These are phyloP conservation scores for Candida lessepsii DNA, from an alignment of 805 yeast genomes.

Conservation along the genomic window DNA sequence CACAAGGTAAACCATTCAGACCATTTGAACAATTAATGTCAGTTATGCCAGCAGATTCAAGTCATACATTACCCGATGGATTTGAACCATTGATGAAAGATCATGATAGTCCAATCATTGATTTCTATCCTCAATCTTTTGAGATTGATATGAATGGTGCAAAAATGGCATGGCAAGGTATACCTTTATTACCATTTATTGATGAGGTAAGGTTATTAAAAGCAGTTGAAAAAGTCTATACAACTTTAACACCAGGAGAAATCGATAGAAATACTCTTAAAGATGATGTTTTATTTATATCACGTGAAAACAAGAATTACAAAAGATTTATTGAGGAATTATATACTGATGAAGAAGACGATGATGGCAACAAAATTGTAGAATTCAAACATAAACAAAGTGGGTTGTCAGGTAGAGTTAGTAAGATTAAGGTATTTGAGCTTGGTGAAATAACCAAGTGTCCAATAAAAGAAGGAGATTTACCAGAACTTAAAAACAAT, in stretches of 20 bases:
- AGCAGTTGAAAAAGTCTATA: constrained; percentile 66
- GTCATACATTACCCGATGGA: constrained; percentile 77
- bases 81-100: constrained; percentile 81
- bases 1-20: constrained; percentile 72
- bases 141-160: constrained; percentile 94
- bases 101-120: constrained; percentile 78
- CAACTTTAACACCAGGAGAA: constrained; percentile 65
- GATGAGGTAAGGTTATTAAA: constrained; percentile 73
- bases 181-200: constrained; percentile 85
- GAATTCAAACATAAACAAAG: constrained; percentile 49
- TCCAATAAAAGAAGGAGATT: constrained; percentile 49
- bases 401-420: constrained; percentile 60
- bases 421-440: constrained; percentile 32
- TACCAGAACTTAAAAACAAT: constrained; percentile 42
- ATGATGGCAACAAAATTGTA: constrained; percentile 19
- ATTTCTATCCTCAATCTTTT: constrained; percentile 87
- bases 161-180: constrained; percentile 93
- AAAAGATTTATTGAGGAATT: constrained; percentile 34
- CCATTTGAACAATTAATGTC: constrained; percentile 95
- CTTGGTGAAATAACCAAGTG: constrained; percentile 35
- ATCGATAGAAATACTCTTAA: constrained; percentile 65
- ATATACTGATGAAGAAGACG: constrained; percentile 33
- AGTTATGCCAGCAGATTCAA: constrained; percentile 91
- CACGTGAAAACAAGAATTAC: constrained; percentile 58
- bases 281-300: constrained; percentile 66